These are phyloP conservation scores for Chlorociboria aeruginascens DNA, from an alignment of 495 filamentous ascomycete genomes.

Conservation along the genomic window DNA sequence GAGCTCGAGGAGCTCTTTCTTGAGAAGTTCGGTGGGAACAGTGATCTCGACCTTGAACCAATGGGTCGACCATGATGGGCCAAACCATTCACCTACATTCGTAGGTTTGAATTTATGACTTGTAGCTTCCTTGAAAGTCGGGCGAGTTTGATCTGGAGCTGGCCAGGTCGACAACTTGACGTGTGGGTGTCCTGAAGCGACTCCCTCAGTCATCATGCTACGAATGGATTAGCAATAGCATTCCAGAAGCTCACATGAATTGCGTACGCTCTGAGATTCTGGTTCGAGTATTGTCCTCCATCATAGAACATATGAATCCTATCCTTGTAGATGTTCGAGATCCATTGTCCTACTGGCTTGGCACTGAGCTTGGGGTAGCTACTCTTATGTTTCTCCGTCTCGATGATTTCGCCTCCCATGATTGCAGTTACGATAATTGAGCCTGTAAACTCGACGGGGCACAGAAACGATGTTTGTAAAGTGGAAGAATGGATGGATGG, in stretches of 20 bases:
- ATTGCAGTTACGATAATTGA: slow-evolving; percentile 12
- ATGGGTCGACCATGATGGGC: slow-evolving; percentile 96
- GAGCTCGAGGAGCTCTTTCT: slow-evolving; percentile 75
- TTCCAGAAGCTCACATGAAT: not conserved
- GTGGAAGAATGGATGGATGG: slow-evolving; percentile 1
- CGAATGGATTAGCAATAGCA: not conserved
- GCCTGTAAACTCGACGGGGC: not conserved
- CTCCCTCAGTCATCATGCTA: slow-evolving; percentile 66
- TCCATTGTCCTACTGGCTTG: slow-evolving; percentile 62
- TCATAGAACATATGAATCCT: slow-evolving; percentile 71
- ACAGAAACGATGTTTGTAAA: not conserved
- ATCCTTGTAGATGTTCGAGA: slow-evolving; percentile 76
- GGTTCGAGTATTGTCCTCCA: slow-evolving; percentile 65
- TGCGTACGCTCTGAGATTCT: slow-evolving; percentile 56
- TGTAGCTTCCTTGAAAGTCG: slow-evolving; percentile 82
- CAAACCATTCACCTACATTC: slow-evolving; percentile 65
- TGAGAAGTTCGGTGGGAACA: slow-evolving; percentile 55
- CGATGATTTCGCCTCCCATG: slow-evolving; percentile 30
- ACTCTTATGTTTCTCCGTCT: slow-evolving; percentile 21
- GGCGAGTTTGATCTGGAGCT: slow-evolving; percentile 63
- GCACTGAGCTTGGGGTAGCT: slow-evolving; percentile 35
- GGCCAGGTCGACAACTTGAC: slow-evolving; percentile 84
- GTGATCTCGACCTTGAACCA: slow-evolving; percentile 82
- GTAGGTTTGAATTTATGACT: slow-evolving; percentile 69
- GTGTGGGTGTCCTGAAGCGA: slow-evolving; percentile 55